Base-by-base conservation (phyloP, 2,329 filamentous ascomycete genomes). In the Botrytis medusae region DNA sequence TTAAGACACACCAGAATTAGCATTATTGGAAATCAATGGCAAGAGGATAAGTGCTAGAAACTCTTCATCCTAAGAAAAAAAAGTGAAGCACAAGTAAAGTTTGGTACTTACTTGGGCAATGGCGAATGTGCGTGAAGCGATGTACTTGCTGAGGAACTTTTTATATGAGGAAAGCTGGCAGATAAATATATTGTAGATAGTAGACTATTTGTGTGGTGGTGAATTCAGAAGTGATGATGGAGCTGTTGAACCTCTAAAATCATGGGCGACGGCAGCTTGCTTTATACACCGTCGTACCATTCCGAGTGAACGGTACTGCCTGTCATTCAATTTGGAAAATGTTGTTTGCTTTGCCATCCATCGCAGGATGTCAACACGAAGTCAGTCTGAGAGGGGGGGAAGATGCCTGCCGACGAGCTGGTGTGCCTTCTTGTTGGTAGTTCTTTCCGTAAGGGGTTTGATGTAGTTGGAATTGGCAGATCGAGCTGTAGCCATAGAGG, bases 221-320 rank as follows among this genome's bases (percentile, higher is more conserved):
- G 71, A 68, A 51, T 40, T 44, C n/a, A 37, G 62, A 72, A n/a
- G 32, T 75, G 64, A 69, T 68, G 65, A 62, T 69, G 59, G 68
- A 72, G 65, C 68, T 64, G 74, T 74, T 75, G 57, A 74, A 70
- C 59, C 54, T 65, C 20, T 60, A 71, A 69, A 75, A 62, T 74
- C 73, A 77, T 75, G 74, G 72, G 76, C 74, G 75, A 74, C 77
- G 76, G 77, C 72, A 77, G 72, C 75, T 75, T 77, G 74, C 76
- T 80, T 79, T 80, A 80, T 80, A 80, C 69, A 54, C 74, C 73
- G 77, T 80, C 75, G 77, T 76, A 78, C 78, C 75, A 80, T 80
- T 76, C 79, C 79, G 78, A 79, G 73, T 74, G 63, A 74, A 73
- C 73, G 78, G 79, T 78, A 77, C 77, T 71, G 69, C 73, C 76